phyloP scores from a whole-genome alignment of 768 basidiomycete species.

The Sarcomyxa edulis region DNA sequence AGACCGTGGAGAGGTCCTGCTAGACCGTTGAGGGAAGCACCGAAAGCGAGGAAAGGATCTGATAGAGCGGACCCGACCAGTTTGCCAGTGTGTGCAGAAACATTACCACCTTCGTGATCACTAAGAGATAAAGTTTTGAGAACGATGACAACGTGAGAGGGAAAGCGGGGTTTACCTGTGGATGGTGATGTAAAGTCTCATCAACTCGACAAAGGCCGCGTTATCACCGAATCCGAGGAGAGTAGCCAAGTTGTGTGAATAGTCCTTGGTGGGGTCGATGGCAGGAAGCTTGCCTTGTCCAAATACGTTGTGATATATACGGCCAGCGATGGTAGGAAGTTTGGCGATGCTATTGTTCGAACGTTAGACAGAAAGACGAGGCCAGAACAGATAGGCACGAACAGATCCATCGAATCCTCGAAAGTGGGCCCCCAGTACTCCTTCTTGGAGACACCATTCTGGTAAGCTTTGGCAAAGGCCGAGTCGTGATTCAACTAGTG shows the following conservation, averaged over 20 bases:
- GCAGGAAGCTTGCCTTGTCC: constrained; percentile 83
- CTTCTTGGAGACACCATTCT: constrained; percentile 86
- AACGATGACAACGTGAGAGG: background rate
- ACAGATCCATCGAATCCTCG: constrained; percentile 89
- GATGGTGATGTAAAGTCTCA: constrained; percentile 95
- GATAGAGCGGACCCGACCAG: constrained; percentile 93
- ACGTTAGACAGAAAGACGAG: constrained; percentile 9
- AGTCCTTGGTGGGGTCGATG: constrained; percentile 81
- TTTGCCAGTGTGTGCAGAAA: constrained; percentile 93
- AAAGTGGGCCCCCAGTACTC: constrained; percentile 97
- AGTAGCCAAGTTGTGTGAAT: constrained; percentile 83
- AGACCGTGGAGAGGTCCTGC: constrained; percentile 97
- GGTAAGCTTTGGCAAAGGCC: constrained; percentile 93
- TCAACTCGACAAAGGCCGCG: constrained; percentile 84
- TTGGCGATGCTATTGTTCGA: constrained; percentile 93
- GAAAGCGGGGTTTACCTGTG: constrained; percentile 55
- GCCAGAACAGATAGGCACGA: constrained; percentile 11
- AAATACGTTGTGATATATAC: constrained; percentile 86
- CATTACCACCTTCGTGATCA: constrained; percentile 98
- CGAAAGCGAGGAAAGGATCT: constrained; percentile 94
- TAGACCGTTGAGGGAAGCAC: constrained; percentile 90
- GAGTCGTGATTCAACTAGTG: constrained; percentile 87
- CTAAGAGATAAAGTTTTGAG: constrained; percentile 24
- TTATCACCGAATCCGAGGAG: constrained; percentile 92
- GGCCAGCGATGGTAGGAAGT: constrained; percentile 93